These are phyloP conservation scores for Naganishia onofrii DNA, from an alignment of 768 basidiomycete species.

Conservation along the genomic window DNA sequence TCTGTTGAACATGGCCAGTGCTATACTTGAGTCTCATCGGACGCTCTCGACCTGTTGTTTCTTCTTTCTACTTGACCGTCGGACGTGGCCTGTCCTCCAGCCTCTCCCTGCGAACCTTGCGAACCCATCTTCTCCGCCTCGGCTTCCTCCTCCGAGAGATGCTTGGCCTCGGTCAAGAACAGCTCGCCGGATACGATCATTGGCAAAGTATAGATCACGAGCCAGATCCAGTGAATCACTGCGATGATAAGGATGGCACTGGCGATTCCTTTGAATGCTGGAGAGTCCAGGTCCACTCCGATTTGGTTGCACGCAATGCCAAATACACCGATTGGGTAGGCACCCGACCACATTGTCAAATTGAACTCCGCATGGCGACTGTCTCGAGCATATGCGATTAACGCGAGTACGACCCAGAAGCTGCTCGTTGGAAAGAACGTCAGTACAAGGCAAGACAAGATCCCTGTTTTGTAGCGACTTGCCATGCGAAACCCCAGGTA, in stretches of 20 bases:
- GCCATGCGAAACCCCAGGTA: conserved; percentile 34
- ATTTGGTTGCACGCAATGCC: conserved; percentile 32
- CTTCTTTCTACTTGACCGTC: background rate
- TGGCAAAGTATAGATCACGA: conserved; percentile 34
- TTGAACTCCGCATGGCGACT: conserved; percentile 29
- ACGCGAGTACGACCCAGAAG: conserved; percentile 33
- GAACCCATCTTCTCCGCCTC: background rate
- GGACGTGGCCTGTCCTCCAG: background rate
- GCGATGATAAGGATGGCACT: conserved; percentile 25
- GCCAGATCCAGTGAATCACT: conserved; percentile 33
- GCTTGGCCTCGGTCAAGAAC: conserved; percentile 28
- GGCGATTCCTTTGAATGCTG: conserved; percentile 33
- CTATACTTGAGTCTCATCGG: conserved; percentile 1
- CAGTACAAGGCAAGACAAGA: background rate
- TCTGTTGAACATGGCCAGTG: background rate
- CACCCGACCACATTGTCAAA: conserved; percentile 35
- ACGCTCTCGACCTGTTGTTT: background rate
- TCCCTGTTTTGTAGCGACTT: conserved; percentile 1
- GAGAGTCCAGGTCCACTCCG: conserved; percentile 33
- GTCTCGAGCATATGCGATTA: conserved; percentile 32
- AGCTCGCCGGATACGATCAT: conserved; percentile 32
- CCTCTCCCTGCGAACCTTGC: background rate
- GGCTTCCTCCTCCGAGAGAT: conserved; percentile 23
- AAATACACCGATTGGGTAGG: conserved; percentile 32
- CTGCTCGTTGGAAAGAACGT: conserved; percentile 4